Conservation (phyloP, 257 asterid species). For the Coffea eugenioides region DNA sequence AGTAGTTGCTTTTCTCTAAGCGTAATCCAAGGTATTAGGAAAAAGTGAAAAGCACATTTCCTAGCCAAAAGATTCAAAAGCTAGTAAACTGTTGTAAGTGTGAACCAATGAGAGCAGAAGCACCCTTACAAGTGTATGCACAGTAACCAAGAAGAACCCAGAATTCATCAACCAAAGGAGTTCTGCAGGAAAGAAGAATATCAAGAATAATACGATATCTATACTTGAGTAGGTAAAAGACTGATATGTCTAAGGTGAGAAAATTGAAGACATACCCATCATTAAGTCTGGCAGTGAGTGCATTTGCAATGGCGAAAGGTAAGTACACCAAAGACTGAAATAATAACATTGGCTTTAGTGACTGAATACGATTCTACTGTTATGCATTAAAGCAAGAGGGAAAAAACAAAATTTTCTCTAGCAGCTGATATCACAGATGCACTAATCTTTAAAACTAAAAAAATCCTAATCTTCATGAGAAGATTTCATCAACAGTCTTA, state of each 20-base stretch:
- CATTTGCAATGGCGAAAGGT: constrained; percentile 90
- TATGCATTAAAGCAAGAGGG: background rate
- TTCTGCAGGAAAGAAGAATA: constrained; percentile 43
- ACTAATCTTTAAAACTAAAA: background rate
- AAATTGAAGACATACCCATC: constrained; percentile 60
- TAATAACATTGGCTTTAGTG: background rate
- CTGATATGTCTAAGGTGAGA: constrained; percentile 5
- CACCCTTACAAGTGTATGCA: constrained; percentile 52
- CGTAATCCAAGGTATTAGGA: no score
- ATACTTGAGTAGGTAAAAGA: constrained; percentile 7
- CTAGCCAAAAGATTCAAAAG: background rate
- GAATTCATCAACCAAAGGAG: constrained; percentile 80
- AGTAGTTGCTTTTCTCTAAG: background rate
- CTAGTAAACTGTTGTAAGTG: background rate
- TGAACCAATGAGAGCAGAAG: background rate
- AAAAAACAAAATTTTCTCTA: background rate
- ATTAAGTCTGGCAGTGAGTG: constrained; percentile 82
- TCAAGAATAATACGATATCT: background rate
- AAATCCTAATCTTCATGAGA: background rate
- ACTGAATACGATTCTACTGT: background rate
- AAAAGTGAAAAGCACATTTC: background rate
- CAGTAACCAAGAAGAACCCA: constrained; percentile 78
- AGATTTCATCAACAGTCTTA: background rate
- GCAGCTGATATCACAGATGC: background rate
- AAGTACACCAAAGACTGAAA: constrained; percentile 82